Base-by-base conservation (phyloP, 129 eudicot species). In the Centella asiatica region DNA sequence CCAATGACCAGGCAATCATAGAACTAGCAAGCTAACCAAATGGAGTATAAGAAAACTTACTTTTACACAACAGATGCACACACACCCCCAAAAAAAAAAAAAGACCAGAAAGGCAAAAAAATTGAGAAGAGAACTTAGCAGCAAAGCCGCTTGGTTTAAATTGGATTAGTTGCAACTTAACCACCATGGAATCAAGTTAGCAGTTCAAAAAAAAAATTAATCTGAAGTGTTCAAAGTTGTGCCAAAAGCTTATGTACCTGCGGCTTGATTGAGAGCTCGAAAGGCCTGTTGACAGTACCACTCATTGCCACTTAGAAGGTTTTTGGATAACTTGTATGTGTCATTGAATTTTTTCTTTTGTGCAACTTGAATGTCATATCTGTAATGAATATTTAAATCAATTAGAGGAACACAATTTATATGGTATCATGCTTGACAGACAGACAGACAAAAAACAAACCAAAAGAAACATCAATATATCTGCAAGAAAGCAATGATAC, bases 251-350 rank as follows among this genome's bases (percentile, higher is more conserved):
- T 34, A 51, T 57, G 63, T 81, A 90, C 98, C 98, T 79, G 98
- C 82, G 60, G 98, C 98, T 70, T 92, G 98, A 77, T 92, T 92
- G 48, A 92, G 90, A 64, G 98, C 95, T 62, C 95, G 73, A 60
- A 87, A 92, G 71, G 98, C 95, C 78, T 84, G 98, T 53, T 87
- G 90, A 71, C 98, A 87, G 70, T 92, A 92, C 96, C 98, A 92
- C 57, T 87, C 95, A 19, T 63, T 92, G 57, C 98, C 96, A 52
- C 88, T 80, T 26, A 84, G 71, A 65, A 92, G 98, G 66, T 69
- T 80, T 72, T 80, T 92, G 3, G 95, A 79, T 36, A 65, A 74
- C 69, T 69, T 83, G 55, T 70, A 69, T n/a, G 64, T 69, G 72
- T 92, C 95, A 54, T 92, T 92, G 75, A 72, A 87, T 68, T 70